These are phyloP conservation scores for Hypoxylon fragiforme DNA, from an alignment of 495 filamentous ascomycete genomes.

Conservation along the genomic window DNA sequence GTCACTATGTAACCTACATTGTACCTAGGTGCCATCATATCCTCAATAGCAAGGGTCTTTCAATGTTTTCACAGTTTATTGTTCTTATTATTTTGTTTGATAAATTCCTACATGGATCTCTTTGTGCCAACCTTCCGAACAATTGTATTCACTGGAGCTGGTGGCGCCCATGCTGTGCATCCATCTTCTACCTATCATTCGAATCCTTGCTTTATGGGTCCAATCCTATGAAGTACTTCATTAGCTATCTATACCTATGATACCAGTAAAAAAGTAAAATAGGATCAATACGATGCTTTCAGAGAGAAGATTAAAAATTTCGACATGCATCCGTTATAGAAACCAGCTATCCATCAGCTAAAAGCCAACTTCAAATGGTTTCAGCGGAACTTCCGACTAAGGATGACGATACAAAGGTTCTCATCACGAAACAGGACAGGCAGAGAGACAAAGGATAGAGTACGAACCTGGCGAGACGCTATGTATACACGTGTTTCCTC, in stretches of 20 bases:
- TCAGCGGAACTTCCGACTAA: conserved; percentile 58
- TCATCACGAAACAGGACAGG: conserved; percentile 53
- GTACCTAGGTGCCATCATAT: too few relatives aligned
- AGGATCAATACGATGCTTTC: conserved; percentile 36
- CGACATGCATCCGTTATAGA: conserved; percentile 50
- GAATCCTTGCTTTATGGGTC: too few relatives aligned
- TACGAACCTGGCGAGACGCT: conserved; percentile 25
- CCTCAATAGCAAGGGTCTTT: too few relatives aligned
- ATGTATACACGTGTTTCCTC: conserved; percentile 1
- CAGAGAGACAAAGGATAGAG: conserved; percentile 4
- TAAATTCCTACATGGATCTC: too few relatives aligned
- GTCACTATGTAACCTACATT: too few relatives aligned
- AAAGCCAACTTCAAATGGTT: conserved; percentile 31
- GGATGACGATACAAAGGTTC: conserved; percentile 68
- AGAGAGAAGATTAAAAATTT: conserved; percentile 68
- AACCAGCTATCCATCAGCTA: conserved; percentile 30
- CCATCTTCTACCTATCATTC: too few relatives aligned
- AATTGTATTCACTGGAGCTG: too few relatives aligned
- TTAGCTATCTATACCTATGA: too few relatives aligned
- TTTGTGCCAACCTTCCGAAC: too few relatives aligned
- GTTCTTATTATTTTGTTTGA: too few relatives aligned
- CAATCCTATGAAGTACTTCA: not conserved
- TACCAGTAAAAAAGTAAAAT: not conserved
- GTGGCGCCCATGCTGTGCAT: too few relatives aligned
- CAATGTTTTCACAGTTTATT: too few relatives aligned